Conservation (phyloP, 1,284 basidiomycete genomes). For the Ganoderma resinaceum region DNA sequence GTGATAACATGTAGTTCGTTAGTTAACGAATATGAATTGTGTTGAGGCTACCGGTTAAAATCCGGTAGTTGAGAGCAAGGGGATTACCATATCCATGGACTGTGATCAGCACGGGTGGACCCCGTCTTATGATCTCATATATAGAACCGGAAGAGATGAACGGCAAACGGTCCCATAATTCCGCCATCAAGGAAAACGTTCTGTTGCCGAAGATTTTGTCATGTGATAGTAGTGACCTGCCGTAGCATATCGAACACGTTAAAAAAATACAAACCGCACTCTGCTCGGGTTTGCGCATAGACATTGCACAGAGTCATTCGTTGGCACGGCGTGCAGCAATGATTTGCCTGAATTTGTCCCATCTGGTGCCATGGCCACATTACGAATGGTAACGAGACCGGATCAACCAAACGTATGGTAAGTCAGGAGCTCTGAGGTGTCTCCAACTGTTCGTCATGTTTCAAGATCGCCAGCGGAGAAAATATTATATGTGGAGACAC, state of each 20-base stretch:
- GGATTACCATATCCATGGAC: not conserved
- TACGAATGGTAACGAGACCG: not conserved
- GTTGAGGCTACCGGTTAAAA: constrained; percentile 16
- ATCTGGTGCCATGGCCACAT: not conserved
- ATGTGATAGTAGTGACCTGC: not conserved
- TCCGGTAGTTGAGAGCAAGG: constrained; percentile 6
- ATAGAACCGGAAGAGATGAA: not conserved
- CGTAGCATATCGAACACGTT: not conserved
- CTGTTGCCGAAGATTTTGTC: not conserved
- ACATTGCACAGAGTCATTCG: not conserved
- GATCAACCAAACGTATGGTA: not conserved
- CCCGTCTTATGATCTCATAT: not conserved
- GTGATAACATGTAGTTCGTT: not conserved
- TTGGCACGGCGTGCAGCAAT: not conserved
- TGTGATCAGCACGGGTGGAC: constrained; percentile 17
- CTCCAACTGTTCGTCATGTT: not conserved
- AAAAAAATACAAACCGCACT: not conserved
- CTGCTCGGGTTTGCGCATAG: not conserved
- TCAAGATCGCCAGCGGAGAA: not conserved
- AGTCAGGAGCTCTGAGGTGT: not conserved
- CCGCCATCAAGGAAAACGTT: not conserved
- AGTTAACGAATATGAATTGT: not conserved
- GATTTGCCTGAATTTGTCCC: not conserved
- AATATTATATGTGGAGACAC: not conserved
- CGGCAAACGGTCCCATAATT: not conserved